Conservation (phyloP, 2,329 filamentous ascomycete species). For the Penicillium sp. region DNA sequence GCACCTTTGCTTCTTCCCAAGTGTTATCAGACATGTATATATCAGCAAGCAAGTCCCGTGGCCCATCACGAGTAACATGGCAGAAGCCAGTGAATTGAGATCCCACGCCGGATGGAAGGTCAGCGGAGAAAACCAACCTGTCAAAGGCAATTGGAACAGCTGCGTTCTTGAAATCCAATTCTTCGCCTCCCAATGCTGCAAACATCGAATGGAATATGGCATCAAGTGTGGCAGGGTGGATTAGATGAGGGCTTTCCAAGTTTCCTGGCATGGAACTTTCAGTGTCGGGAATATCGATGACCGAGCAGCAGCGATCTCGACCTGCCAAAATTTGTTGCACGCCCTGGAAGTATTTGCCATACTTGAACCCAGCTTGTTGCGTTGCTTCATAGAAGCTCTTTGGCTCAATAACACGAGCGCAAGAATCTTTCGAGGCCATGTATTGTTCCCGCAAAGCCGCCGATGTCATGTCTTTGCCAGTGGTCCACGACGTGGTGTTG, state of each 20-base stretch:
- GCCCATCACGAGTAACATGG: neutral
- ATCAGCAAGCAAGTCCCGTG: neutral
- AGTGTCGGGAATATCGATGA: neutral
- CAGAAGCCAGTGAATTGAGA: too few relatives aligned
- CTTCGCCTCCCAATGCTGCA: neutral
- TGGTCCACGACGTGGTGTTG: too few relatives aligned
- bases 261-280: neutral
- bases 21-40: neutral
- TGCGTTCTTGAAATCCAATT: neutral
- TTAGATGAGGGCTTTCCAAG: neutral
- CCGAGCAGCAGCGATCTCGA: neutral
- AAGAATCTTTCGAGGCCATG: neutral
- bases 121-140: neutral
- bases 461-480: too few relatives aligned
- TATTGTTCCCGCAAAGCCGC: too few relatives aligned
- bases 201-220: neutral
- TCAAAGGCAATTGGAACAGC: neutral
- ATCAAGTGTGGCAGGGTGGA: neutral
- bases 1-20: neutral
- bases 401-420: neutral
- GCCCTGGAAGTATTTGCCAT: neutral
- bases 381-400: neutral
- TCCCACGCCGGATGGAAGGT: too few relatives aligned
- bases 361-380: neutral
- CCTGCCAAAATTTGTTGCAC: neutral